These are phyloP conservation scores for Lodderomyces jiufengensis DNA, from an alignment of 1,139 yeast species.

Conservation along the genomic window DNA sequence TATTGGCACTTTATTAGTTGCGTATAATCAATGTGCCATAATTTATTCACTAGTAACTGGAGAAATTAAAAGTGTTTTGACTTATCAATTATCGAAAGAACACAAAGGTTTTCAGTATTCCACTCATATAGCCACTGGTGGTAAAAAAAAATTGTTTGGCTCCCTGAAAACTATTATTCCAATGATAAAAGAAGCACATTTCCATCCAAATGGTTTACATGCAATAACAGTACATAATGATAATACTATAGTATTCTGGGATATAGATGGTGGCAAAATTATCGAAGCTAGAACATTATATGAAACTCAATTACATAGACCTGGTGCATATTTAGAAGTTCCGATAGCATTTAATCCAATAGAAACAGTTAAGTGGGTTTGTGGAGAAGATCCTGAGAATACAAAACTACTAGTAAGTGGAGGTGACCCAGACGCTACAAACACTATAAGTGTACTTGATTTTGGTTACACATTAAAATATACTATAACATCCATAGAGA, in stretches of 20 bases:
- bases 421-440: constrained; percentile 52
- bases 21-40: constrained; percentile 69
- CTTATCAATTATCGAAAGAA: constrained; percentile 48
- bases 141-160: constrained; percentile 43
- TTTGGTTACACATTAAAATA: constrained; percentile 81
- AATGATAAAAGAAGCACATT: constrained; percentile 58
- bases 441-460: constrained; percentile 62
- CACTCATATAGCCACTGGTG: constrained; percentile 33
- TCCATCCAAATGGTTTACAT: constrained; percentile 93
- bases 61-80: constrained; percentile 51
- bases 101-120: constrained; percentile 34
- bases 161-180: constrained; percentile 45
- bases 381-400: constrained; percentile 75
- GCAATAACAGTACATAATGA: constrained; percentile 75
- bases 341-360: constrained; percentile 29
- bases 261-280: constrained; percentile 68
- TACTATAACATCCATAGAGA: constrained; percentile 75
- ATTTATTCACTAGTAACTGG: constrained; percentile 64
- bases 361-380: constrained; percentile 60
- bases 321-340: constrained; percentile 29
- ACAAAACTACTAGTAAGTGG: constrained; percentile 74
- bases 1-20: constrained; percentile 69
- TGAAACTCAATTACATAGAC: constrained; percentile 61
- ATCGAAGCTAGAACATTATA: constrained; percentile 71
- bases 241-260: constrained; percentile 90